A percentile compares a stretch with the other conserved stretches of the same genome.
Conservation (phyloP, 108 stramenopile species). For the Aurantiochytrium sp. region DNA sequence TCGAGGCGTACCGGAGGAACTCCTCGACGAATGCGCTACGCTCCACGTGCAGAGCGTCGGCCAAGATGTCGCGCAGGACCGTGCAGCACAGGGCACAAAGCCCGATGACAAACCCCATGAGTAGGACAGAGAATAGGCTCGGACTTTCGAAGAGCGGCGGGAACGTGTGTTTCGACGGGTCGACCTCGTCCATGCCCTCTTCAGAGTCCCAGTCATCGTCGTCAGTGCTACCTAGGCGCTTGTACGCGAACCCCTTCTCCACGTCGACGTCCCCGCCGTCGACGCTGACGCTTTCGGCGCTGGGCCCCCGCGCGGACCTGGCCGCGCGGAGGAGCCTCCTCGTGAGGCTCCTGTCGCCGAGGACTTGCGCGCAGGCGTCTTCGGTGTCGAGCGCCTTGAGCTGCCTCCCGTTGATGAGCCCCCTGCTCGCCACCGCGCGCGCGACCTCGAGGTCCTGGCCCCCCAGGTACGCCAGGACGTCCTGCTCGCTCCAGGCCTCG, state of each 20-base stretch:
- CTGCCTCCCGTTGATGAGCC: not conserved
- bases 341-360: not conserved
- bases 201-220: not conserved
- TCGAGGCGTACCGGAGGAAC: not conserved
- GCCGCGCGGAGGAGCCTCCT: not conserved
- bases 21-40: not conserved
- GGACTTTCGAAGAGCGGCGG: not conserved
- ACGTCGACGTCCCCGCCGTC: not conserved
- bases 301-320: not conserved
- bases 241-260: not conserved
- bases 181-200: not conserved
- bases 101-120: not conserved
- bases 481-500: conserved; percentile 32
- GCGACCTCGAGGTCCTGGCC: not conserved
- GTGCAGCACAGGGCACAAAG: not conserved
- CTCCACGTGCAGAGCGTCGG: not conserved
- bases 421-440: not conserved
- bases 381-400: not conserved
- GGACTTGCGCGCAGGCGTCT: not conserved
- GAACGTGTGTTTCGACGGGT: not conserved
- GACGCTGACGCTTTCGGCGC: not conserved
- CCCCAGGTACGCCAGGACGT: not conserved
- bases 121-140: not conserved
- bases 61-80: not conserved
- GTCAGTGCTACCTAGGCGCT: not conserved